Evolutionary conservation across 306 rosid species (phyloP).

Genomic region (Glycyrrhiza uralensis): DNA sequence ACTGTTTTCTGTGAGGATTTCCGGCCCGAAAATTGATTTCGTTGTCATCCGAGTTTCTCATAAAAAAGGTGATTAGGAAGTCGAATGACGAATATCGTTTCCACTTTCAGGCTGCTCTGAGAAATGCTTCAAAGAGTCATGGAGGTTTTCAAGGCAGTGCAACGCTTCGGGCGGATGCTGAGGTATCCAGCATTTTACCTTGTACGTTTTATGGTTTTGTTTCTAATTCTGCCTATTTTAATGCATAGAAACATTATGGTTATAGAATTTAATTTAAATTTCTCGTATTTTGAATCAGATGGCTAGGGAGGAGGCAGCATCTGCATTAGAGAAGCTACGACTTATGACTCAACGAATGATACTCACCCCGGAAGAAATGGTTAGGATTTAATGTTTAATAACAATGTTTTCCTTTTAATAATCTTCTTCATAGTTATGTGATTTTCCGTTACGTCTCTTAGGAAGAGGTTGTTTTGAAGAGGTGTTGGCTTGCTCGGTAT

Average conservation of each 20-base stretch:
- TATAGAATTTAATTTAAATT: conserved; percentile 19
- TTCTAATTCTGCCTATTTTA: conserved; percentile 11
- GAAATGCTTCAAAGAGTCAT: conserved; percentile 52
- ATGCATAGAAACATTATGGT: conserved; percentile 2
- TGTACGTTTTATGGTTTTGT: conserved; percentile 39
- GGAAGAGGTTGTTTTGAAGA: conserved; percentile 94
- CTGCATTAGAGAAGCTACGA: conserved; percentile 58
- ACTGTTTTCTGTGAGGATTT: too few relatives aligned
- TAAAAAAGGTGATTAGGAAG: neutral
- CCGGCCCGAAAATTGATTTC: neutral
- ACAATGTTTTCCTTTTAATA: neutral
- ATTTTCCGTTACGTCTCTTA: conserved; percentile 39
- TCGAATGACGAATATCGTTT: neutral
- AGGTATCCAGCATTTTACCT: conserved; percentile 65
- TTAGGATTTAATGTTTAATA: conserved; percentile 28
- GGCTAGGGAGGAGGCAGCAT: conserved; percentile 62
- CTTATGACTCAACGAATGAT: conserved; percentile 74
- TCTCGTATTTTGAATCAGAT: conserved; percentile 31
- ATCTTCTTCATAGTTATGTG: conserved; percentile 23
- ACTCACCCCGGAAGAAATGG: conserved; percentile 83
- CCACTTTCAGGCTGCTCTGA: conserved; percentile 72
- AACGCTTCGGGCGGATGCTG: conserved; percentile 62
- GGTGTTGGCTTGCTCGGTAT: conserved; percentile 97
- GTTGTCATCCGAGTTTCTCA: neutral
- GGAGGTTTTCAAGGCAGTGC: conserved; percentile 42